Evolutionary conservation across 352 stramenopile genomes (phyloP).

Genomic region (Phytopythium sindhum): DNA sequence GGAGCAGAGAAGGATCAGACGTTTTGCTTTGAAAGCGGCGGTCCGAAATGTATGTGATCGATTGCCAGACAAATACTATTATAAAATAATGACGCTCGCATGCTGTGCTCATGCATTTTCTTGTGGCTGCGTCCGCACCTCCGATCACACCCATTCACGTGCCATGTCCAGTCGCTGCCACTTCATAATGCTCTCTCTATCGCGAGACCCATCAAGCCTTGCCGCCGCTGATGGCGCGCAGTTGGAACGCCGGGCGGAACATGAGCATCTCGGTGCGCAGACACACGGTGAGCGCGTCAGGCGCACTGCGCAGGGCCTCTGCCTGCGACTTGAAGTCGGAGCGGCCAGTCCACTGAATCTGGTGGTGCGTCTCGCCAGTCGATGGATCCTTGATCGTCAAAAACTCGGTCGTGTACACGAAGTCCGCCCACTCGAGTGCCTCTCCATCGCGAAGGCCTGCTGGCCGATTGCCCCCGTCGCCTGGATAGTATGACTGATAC

Average conservation of each 20-base stretch:
- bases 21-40: no score
- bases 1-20: no score
- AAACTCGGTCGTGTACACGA: conserved; percentile 44
- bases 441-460: conserved; percentile 14
- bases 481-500: background rate
- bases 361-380: conserved; percentile 29
- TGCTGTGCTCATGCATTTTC: no score
- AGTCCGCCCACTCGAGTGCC: conserved; percentile 35
- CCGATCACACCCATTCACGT: no score
- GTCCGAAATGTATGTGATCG: no score
- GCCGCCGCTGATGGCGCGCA: background rate
- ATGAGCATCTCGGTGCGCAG: conserved; percentile 13
- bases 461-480: background rate
- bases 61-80: no score
- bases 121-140: no score
- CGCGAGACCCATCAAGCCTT: no score
- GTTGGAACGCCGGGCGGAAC: background rate
- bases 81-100: no score
- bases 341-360: conserved; percentile 40
- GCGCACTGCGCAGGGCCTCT: conserved; percentile 38
- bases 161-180: no score
- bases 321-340: conserved; percentile 42
- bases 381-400: conserved; percentile 25
- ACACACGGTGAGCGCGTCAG: conserved; percentile 35
- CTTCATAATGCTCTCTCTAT: no score